Percentiles rank a stretch among this genome's conserved stretches.
phyloP scores from a whole-genome alignment of 805 yeast genomes.

The Metschnikowia henanensis region DNA sequence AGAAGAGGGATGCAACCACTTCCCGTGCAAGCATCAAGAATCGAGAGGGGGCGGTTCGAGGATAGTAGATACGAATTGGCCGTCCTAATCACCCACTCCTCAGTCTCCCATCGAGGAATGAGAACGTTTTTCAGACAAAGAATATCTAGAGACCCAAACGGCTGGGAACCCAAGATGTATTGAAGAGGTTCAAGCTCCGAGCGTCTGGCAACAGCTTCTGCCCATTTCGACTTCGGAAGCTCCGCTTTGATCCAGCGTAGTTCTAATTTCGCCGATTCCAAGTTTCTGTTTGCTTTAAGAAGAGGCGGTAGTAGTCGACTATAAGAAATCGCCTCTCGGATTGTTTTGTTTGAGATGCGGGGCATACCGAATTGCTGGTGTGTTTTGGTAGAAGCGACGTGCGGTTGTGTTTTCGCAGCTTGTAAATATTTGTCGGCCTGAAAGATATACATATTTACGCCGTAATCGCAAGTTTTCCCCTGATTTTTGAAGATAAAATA shows the following conservation, averaged over 20 bases:
- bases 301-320: slow-evolving; percentile 34
- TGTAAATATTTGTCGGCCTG: too few species aligned
- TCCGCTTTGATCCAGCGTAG: slow-evolving; percentile 64
- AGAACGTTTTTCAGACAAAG: slow-evolving; percentile 63
- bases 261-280: slow-evolving; percentile 52
- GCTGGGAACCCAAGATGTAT: slow-evolving; percentile 82
- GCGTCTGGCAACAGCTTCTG: slow-evolving; percentile 53
- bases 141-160: slow-evolving; percentile 72
- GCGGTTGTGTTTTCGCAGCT: too few species aligned
- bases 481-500: too few species aligned
- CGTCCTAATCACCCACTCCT: slow-evolving; percentile 72
- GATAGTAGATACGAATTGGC: slow-evolving; percentile 13
- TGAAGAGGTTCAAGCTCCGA: slow-evolving; percentile 69
- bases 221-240: slow-evolving; percentile 48
- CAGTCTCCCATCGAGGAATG: slow-evolving; percentile 95
- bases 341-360: slow-evolving; percentile 28
- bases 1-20: slow-evolving; percentile 75
- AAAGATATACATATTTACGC: too few species aligned
- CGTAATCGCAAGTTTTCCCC: too few species aligned
- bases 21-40: slow-evolving; percentile 22
- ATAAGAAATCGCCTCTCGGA: slow-evolving; percentile 27
- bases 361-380: slow-evolving; percentile 25
- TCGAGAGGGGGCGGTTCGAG: background rate
- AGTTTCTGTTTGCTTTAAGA: slow-evolving; percentile 28
- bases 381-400: too few species aligned